Evolutionary conservation across 2,329 filamentous ascomycete genomes (phyloP), one percentile per base, ranked within the genome.

Genomic region (Aspergillus sergii): DNA sequence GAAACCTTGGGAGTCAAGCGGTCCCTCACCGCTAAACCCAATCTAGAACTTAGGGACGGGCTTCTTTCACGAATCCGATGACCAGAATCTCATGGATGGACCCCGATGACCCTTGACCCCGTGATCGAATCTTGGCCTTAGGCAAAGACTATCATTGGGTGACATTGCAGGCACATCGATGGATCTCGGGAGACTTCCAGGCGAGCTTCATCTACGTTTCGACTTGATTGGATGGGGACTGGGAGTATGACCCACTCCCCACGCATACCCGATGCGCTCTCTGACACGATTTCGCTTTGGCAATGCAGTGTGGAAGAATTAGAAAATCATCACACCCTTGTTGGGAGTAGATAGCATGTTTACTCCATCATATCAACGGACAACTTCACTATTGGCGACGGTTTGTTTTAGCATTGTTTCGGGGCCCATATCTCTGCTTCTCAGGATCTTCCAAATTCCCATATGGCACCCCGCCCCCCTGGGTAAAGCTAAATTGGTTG

Each of bases 401-500:
- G 58, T 59, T 45, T 41, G 48, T 59, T 50, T 59, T 54, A 41
- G 48, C 48, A 59, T 59, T 41, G 48, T 54, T 59, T 59, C 32
- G 51, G 51, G 32, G 60, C 21, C 32, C 55, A 51, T 53, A 14
- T 54, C 46, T 39, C 28, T 39, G 26, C 28, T 30, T 41, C 21
- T 26, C 36, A 26, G 36, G 45, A 32, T 55, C 51, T 51, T 39
- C 56, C 48, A 30, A 43, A 23, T 60, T 59, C 23, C 55, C 39
- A 50, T 57, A 59, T 59, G 58, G 48, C 39, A 41, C 60, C 36
- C 43, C 26, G 14, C 26, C 36, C 53, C 51, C 53, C 45, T 55
- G 39, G 32, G 54, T 45, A 62, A 58, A 57, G 59, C 61, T 64
- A 64, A 64, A 66, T 48, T 11, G 28, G 51, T 62, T 59, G 66